Evolutionary conservation across 768 basidiomycete species (phyloP), one percentile per base, ranked within the genome.

Genomic region (Epithele typhae): DNA sequence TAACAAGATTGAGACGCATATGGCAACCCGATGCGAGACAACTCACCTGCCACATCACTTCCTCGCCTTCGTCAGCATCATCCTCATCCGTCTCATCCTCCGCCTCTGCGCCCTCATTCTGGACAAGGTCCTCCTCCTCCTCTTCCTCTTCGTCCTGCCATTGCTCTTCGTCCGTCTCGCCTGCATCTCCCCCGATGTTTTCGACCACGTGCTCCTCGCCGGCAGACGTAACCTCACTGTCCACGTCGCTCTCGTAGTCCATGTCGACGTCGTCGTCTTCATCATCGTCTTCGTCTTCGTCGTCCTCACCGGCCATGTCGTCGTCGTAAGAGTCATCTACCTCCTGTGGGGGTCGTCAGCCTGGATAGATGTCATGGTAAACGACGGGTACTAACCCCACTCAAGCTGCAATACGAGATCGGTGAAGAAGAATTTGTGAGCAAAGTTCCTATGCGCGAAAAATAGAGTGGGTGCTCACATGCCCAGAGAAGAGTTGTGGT

Each of bases 401-500:
- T n/a, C n/a, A n/a, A n/a, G n/a, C n/a, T n/a, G n/a, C n/a, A n/a
- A n/a, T n/a, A n/a, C n/a, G n/a, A n/a, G n/a, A n/a, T n/a, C n/a
- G n/a, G n/a, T n/a, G n/a, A n/a, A n/a, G 12, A 46, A 12, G 8
- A n/a, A 41, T n/a, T 15, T 2, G 8, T 41, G 11, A 37, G 23
- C 14, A 24, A 7, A 5, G 11, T 27, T n/a, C n/a, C 19, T 35
- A 18, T 8, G 11, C 15, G 7, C n/a, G n/a, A n/a, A n/a, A n/a
- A n/a, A 35, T 23, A 11, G 14, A 27, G 17, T 24, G 4, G n/a
- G 21, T 37, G 11, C 82, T 55, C 59, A 84, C 93, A 98, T 93
- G 52, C 94, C 96, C 30, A 99, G 76, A 9, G 96, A 90, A 1
- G 96, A 98, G 64, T 92, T 93, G 37, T 94, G 85, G 67, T 98